These are phyloP conservation scores for Pythium phragmiticola DNA, from an alignment of 352 stramenopile species.

Conservation along the genomic window DNA sequence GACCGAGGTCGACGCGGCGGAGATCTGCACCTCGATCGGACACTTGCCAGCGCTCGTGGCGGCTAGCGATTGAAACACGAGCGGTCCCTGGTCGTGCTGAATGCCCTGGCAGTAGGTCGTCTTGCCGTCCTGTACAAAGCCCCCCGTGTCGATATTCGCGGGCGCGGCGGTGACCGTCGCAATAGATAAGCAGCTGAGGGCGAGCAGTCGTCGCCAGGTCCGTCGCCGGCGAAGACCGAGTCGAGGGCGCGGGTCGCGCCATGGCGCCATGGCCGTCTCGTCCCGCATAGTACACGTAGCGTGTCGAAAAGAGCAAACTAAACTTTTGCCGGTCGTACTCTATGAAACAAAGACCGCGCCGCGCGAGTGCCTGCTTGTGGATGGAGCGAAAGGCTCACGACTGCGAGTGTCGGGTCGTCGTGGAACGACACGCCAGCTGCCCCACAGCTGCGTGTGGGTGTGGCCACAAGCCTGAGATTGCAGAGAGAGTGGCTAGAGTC, in stretches of 20 bases:
- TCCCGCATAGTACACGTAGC: not conserved
- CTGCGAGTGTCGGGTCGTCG: too few relatives aligned
- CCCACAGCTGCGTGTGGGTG: too few relatives aligned
- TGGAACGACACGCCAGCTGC: too few relatives aligned
- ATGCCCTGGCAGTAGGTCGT: constrained; percentile 77
- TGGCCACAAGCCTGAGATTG: too few relatives aligned
- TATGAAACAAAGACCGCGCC: too few relatives aligned
- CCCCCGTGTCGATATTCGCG: constrained; percentile 15
- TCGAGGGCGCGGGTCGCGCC: not conserved
- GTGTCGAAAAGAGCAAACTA: too few relatives aligned
- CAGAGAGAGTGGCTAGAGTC: too few relatives aligned
- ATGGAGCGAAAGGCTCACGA: too few relatives aligned
- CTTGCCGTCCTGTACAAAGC: constrained; percentile 22
- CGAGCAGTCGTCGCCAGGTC: not conserved
- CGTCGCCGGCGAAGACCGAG: not conserved
- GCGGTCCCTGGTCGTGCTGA: constrained; percentile 28
- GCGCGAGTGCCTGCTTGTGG: too few relatives aligned
- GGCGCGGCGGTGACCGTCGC: not conserved
- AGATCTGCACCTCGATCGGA: constrained; percentile 51
- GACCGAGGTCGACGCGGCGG: constrained; percentile 32
- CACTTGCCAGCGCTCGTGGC: constrained; percentile 52
- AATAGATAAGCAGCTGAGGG: not conserved
- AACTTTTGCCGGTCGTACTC: too few relatives aligned
- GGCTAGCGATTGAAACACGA: constrained; percentile 46
- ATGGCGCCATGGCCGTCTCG: not conserved